Percentiles rank a stretch among this genome's conserved stretches.
phyloP scores from a whole-genome alignment of 371 early-diverging fungal species.

The Mortierella sp. region DNA sequence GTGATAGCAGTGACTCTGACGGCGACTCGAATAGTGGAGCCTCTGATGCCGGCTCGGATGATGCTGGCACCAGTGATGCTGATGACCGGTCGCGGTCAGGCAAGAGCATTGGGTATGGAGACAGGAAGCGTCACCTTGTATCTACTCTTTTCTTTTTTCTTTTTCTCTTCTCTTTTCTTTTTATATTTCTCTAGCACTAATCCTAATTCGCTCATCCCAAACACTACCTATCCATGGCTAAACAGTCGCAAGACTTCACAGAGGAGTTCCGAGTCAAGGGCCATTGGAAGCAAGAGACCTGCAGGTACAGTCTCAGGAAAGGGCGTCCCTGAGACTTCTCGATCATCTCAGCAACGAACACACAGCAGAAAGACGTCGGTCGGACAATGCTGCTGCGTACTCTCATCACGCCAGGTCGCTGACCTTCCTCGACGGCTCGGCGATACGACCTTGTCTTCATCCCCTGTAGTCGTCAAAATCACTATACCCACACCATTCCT shows the following conservation, averaged over 20 bases:
- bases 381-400: constrained; percentile 20
- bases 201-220: neutral
- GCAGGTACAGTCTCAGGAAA: constrained; percentile 26
- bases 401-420: constrained; percentile 23
- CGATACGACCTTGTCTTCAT: constrained; percentile 23
- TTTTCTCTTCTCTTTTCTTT: neutral
- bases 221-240: neutral
- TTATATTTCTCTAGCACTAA: neutral
- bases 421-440: constrained; percentile 22
- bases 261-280: constrained; percentile 22
- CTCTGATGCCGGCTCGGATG: constrained; percentile 30
- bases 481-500: constrained; percentile 38
- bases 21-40: constrained; percentile 29
- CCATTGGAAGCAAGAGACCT: constrained; percentile 28
- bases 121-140: too few relatives aligned
- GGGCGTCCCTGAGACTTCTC: constrained; percentile 18
- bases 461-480: constrained; percentile 39
- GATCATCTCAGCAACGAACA: constrained; percentile 8
- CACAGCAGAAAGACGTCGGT: constrained; percentile 33
- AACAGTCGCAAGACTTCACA: constrained; percentile 33
- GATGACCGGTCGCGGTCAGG: constrained; percentile 17
- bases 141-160: neutral
- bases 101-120: constrained; percentile 38
- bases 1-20: constrained; percentile 36
- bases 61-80: constrained; percentile 20